Evolutionary conservation across 805 yeast species (phyloP).

Genomic region (Cyberlindnera saturnus): DNA sequence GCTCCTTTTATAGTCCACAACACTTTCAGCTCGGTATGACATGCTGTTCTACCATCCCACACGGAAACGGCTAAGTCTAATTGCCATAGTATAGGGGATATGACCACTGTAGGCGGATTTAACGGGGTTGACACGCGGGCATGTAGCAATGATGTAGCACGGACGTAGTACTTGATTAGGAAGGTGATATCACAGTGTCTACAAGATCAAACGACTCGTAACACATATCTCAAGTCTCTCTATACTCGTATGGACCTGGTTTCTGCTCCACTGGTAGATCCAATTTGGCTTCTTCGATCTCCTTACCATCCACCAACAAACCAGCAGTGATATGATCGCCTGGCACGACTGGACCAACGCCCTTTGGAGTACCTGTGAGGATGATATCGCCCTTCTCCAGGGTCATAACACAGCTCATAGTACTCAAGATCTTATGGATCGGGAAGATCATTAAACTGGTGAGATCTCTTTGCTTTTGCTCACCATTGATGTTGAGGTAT

Average conservation of each 20-base stretch:
- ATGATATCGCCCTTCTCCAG: conserved; percentile 86
- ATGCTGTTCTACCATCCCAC: no score
- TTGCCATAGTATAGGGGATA: no score
- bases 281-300: conserved; percentile 40
- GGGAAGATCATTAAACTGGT: conserved; percentile 85
- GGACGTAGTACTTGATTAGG: no score
- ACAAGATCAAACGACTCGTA: no score
- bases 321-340: conserved; percentile 75
- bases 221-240: conserved; percentile 27
- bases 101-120: no score
- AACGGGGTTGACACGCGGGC: no score
- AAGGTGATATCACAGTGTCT: no score
- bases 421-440: conserved; percentile 70
- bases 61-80: no score
- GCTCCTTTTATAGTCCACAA: no score
- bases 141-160: no score
- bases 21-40: no score
- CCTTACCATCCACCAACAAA: conserved; percentile 47
- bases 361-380: conserved; percentile 95
- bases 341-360: conserved; percentile 79
- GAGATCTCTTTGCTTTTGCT: conserved; percentile 62
- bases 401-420: conserved; percentile 87
- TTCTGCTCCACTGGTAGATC: conserved; percentile 33
- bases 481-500: conserved; percentile 63
- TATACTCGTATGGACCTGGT: conserved; percentile 56